Percentiles rank a stretch among this genome's conserved stretches.
These are phyloP conservation scores for Diaporthe citri DNA, from an alignment of 2,329 filamentous ascomycete species.

Conservation along the genomic window DNA sequence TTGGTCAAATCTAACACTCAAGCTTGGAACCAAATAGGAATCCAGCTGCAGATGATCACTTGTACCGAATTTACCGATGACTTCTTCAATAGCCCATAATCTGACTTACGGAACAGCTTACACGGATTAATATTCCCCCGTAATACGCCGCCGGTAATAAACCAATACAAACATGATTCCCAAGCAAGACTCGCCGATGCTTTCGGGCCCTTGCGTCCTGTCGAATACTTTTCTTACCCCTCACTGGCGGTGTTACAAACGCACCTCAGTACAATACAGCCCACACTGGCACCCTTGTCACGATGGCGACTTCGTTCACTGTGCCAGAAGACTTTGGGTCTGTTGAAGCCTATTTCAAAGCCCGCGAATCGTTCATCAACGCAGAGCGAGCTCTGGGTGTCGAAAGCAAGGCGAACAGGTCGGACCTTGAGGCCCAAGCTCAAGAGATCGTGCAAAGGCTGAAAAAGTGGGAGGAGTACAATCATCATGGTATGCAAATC, in stretches of 20 bases:
- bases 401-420: not conserved
- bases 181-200: not conserved
- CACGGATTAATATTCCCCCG: not conserved
- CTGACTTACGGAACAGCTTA: not conserved
- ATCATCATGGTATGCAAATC: not conserved
- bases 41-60: not conserved
- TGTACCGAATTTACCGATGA: not conserved
- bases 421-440: not conserved
- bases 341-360: constrained; percentile 8
- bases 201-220: not conserved
- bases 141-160: not conserved
- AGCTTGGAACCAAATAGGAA: not conserved
- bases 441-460: not conserved
- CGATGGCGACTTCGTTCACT: not conserved
- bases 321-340: not conserved
- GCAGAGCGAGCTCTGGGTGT: not conserved
- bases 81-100: too few relatives aligned
- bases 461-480: constrained; percentile 22
- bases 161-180: not conserved
- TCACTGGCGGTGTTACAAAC: not conserved
- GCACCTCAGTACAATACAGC: too few relatives aligned
- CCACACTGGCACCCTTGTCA: not conserved
- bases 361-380: constrained; percentile 12
- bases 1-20: too few relatives aligned
- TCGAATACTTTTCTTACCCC: not conserved